Evolutionary conservation across 768 basidiomycete species (phyloP).

Genomic region (Naganishia kalamii): DNA sequence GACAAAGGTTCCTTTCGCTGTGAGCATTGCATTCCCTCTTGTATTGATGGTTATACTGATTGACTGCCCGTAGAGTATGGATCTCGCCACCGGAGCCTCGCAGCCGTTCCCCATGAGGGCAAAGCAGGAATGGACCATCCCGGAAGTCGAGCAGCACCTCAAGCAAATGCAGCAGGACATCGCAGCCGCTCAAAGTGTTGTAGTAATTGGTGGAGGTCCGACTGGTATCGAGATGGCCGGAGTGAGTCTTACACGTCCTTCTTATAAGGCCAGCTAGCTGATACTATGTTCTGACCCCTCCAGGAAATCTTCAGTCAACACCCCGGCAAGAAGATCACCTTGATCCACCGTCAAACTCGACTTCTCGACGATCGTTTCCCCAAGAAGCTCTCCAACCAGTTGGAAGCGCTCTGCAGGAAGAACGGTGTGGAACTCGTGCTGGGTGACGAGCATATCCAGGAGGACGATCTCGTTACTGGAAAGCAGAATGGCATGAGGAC

Average conservation of each 20-base stretch:
- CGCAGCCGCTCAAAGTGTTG: constrained; percentile 52
- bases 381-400: constrained; percentile 28
- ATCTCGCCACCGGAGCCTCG: constrained; percentile 41
- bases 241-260: not conserved
- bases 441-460: constrained; percentile 16
- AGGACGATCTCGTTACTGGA: constrained; percentile 30
- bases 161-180: constrained; percentile 50
- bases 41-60: not conserved
- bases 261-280: not conserved
- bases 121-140: constrained; percentile 14
- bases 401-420: constrained; percentile 30
- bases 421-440: constrained; percentile 35
- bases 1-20: constrained; percentile 37
- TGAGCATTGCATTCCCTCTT: constrained; percentile 23
- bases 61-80: constrained; percentile 29
- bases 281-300: not conserved
- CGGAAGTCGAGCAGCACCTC: constrained; percentile 17
- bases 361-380: constrained; percentile 30
- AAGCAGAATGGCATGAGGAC: constrained; percentile 27
- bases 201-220: constrained; percentile 67
- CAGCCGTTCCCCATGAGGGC: constrained; percentile 41
- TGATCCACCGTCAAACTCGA: constrained; percentile 30
- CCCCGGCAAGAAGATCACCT: constrained; percentile 34
- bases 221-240: constrained; percentile 55
- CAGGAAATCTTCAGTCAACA: constrained; percentile 32